Base-by-base conservation (phyloP, 75 land plant species). In the Gnetum montanum region DNA sequence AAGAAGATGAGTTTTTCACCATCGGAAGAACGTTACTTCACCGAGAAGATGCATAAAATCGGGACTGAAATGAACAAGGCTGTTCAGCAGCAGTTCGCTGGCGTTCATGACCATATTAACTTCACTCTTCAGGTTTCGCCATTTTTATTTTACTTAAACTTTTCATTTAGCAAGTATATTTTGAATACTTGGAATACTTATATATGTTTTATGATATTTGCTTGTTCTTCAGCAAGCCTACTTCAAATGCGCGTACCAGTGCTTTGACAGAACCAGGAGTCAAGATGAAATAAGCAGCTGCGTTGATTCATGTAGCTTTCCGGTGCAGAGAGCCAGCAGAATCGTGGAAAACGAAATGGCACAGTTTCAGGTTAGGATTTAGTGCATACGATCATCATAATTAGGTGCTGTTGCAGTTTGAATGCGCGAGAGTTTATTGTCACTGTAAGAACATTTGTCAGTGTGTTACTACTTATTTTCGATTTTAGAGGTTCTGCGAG, bases 181-280 rank as follows among this genome's bases (percentile, higher is more conserved):
- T 34, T 3, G 4, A 1, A 13, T 48, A 22, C 25, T 25, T 1
- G 38, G 20, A 28, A 30, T 60, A n/a, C 12, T 12, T 35, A 54
- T n/a, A 35, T 34, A 15, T 60, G 11, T 31, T 59, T 43, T 5
- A 26, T 35, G 15, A 1, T 49, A 3, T 15, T 10, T 6, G 3
- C 0, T 4, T 4, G 22, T 36, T 5, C 43, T 75, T 30, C 81
- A 89, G 90, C 57, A 82, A 76, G 86, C 80, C 13, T 89, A 85
- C 64, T 89, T 86, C 74, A 79, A 74, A 50, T 90, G 96, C 46
- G 86, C 91, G 5, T 77, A 85, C 28, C 84, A 90, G 37, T 90
- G 96, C 69, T 90, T 90, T 49, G 90, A 85, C 37, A 65, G 81
- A 63, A 75, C 59, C 12, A 75, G 80, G 29, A 60, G 44, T 35